Evolutionary conservation across 805 yeast species (phyloP), one percentile per base, ranked within the genome.

Genomic region (Saturnispora bothae): DNA sequence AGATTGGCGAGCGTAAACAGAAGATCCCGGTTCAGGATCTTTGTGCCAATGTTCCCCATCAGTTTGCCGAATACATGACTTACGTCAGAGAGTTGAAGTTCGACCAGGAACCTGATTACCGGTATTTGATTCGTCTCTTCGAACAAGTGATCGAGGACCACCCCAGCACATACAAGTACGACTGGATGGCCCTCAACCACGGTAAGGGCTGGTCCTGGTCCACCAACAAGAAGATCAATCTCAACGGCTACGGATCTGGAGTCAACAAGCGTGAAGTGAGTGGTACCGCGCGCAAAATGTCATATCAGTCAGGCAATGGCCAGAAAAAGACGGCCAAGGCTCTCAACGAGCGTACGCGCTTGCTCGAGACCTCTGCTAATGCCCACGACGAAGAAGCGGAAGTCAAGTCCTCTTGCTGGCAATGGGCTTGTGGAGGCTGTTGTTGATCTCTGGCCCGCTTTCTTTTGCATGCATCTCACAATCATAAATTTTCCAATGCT

Each of bases 151-250:
- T 83, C 48, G 12, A 31, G 8, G 27, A 17, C 14, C 32, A 32
- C 16, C 18, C 32, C 4, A 34, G 36, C 2, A 9, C 7, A 9
- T 29, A 19, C 5, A 36, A 31, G n/a, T 83, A 78, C 51, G 94
- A 83, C 53, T 81, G 94, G 94, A 73, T 78, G 77, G 77, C 71
- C 49, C 67, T 82, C 48, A 82, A 82, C 53, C 74, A 76, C 36
- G 92, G 92, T 34, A 71, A 72, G 53, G 92, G 92, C 14, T 82
- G 92, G 92, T 85, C 81, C 54, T 70, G 83, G 51, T 54, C 68
- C 43, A 71, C 79, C 43, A 82, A 82, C 54, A 80, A 78, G 56
- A 79, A 83, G 53, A 84, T 83, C 33, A 82, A 82, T 59, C 60
- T 82, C 46, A 85, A 82, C 55, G 94, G 94, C 4, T 82, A 82